Percentiles rank a stretch among this genome's conserved stretches.
Evolutionary conservation across 2,329 filamentous ascomycete species (phyloP).

Genomic region (Trichoderma arundinaceum): DNA sequence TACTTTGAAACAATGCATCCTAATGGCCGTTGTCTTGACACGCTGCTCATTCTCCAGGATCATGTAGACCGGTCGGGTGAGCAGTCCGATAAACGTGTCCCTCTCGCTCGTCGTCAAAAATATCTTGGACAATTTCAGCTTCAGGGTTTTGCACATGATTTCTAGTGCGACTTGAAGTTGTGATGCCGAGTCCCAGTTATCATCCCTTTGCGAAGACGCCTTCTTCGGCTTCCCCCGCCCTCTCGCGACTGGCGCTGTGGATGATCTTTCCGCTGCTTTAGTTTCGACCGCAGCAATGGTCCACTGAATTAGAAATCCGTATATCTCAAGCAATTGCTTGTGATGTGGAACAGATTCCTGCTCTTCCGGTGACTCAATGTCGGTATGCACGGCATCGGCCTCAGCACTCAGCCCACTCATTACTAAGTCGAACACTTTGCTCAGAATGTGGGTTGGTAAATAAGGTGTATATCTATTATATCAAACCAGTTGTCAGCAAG

Average conservation of each 20-base stretch:
- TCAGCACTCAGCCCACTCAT: constrained; percentile 85
- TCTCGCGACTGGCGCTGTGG: constrained; percentile 68
- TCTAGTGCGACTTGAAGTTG: constrained; percentile 90
- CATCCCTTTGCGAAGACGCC: constrained; percentile 69
- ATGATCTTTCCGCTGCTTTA: constrained; percentile 88
- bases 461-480: constrained; percentile 77
- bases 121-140: constrained; percentile 87
- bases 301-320: constrained; percentile 94
- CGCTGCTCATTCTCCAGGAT: constrained; percentile 92
- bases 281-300: constrained; percentile 92
- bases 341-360: constrained; percentile 86
- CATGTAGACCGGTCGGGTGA: constrained; percentile 92
- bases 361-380: constrained; percentile 85
- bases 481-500: constrained; percentile 38
- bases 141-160: constrained; percentile 94
- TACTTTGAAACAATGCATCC: constrained; percentile 98
- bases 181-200: constrained; percentile 83
- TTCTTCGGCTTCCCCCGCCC: constrained; percentile 80
- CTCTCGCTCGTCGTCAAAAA: constrained; percentile 96
- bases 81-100: constrained; percentile 90
- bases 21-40: constrained; percentile 84
- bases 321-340: constrained; percentile 90
- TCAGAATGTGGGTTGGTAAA: constrained; percentile 80
- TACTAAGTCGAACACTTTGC: constrained; percentile 90
- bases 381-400: constrained; percentile 82